Base-by-base conservation (phyloP, 2,329 filamentous ascomycete species). In the Fusarium solani-melongenae region DNA sequence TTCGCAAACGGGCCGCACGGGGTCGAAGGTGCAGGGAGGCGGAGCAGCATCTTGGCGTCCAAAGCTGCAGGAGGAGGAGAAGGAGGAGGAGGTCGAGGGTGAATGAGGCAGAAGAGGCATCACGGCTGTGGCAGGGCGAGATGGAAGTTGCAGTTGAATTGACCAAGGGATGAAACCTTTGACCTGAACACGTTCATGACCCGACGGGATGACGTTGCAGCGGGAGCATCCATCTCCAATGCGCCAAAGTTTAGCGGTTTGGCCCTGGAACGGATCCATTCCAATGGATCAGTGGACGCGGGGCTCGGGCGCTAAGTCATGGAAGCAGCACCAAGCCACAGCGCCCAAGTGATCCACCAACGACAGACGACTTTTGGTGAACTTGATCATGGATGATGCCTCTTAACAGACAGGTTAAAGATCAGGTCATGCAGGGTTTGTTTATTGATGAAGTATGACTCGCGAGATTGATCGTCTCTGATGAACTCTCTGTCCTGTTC, bases 271-370 rank as follows among this genome's bases (percentile, higher is more conserved):
- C 38, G 59, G 57, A 12, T 10, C 41, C 41, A 39, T 29, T 51
- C 51, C 53, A n/a, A n/a, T n/a, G n/a, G n/a, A 59, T 29, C 44
- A 14, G 49, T 65, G 44, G 56, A 39, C 64, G 67, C 46, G 67
- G 71, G 63, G 64, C 31, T 44, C 64, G 71, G 71, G 68, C 71
- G 34, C 71, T 73, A 73, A 56, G 46, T 15, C 22, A 24, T 24
- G 22, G 22, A 34, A 63, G n/a, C 27, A 49, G 27, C 34, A 15
- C 34, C 34, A 49, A 65, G 41, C 53, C 39, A 29, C 29, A 46
- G 51, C 63, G 22, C 24, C 17, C 11, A 24, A 24, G n/a, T 22
- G 29, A 17, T 31, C 59, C 60, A 62, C 46, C 60, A 62, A 27
- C 29, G 24, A 59, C 17, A 41, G 24, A 14, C 36, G 36, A 15